Conservation (phyloP, 768 basidiomycete genomes). For the Russula brevipes region DNA sequence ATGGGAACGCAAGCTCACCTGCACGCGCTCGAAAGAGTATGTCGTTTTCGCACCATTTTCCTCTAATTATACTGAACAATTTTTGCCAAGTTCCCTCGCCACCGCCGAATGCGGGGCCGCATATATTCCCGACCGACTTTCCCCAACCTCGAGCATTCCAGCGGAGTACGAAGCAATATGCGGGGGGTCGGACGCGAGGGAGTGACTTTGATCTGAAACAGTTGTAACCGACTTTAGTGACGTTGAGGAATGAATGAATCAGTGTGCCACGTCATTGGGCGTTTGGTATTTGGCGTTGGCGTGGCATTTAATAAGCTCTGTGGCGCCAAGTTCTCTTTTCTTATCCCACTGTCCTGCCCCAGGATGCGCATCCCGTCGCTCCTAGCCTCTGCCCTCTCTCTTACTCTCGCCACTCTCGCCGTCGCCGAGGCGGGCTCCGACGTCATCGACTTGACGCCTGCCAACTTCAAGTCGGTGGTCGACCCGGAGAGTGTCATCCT, state of each 20-base stretch:
- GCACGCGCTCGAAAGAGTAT: slow-evolving; percentile 13
- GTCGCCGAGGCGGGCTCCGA: slow-evolving; percentile 62
- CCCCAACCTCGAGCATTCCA: slow-evolving; percentile 69
- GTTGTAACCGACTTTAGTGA: slow-evolving; percentile 26
- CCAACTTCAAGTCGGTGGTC: slow-evolving; percentile 64
- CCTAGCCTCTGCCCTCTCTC: slow-evolving; percentile 47
- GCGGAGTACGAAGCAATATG: slow-evolving; percentile 48
- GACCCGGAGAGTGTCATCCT: slow-evolving; percentile 67
- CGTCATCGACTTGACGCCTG: slow-evolving; percentile 69
- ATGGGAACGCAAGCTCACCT: slow-evolving; percentile 4
- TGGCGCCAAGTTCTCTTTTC: neutral
- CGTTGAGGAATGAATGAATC: neutral
- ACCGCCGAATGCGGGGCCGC: slow-evolving; percentile 58
- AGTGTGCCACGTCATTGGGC: slow-evolving; percentile 6
- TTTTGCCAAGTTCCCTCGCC: slow-evolving; percentile 45
- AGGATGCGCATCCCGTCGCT: slow-evolving; percentile 60
- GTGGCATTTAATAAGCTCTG: neutral
- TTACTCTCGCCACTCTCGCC: slow-evolving; percentile 50
- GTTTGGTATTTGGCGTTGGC: neutral
- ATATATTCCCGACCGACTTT: slow-evolving; percentile 72
- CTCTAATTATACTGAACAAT: slow-evolving; percentile 3
- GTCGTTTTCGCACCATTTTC: neutral
- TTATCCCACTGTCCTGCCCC: slow-evolving; percentile 25
- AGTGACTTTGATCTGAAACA: slow-evolving; percentile 58
- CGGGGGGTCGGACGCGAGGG: slow-evolving; percentile 61